phyloP scores from a whole-genome alignment of 2,329 filamentous ascomycete genomes.

The Diaporthe ilicicola region DNA sequence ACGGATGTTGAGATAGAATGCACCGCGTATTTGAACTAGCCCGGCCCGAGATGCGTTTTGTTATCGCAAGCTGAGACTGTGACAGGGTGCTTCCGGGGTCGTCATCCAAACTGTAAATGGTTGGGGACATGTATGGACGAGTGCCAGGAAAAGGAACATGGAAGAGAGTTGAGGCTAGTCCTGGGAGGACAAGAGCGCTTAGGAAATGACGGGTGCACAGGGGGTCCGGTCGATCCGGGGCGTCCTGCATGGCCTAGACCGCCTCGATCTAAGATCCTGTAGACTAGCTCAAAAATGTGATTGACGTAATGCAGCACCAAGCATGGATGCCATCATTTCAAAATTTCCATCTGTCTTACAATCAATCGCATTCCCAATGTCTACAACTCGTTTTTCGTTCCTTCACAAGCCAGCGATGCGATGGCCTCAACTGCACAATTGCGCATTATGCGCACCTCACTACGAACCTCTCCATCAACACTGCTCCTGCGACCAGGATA shows the following conservation, averaged over 20 bases:
- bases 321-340: background rate
- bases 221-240: background rate
- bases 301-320: constrained; percentile 31
- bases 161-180: background rate
- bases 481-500: background rate
- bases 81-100: constrained; percentile 12
- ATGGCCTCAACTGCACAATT: constrained; percentile 35
- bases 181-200: background rate
- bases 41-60: background rate
- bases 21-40: constrained; percentile 55
- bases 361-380: background rate
- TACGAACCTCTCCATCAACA: background rate
- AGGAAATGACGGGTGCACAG: background rate
- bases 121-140: background rate
- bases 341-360: constrained; percentile 20
- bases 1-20: constrained; percentile 81
- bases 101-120: background rate
- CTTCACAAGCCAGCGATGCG: constrained; percentile 27
- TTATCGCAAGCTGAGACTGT: background rate
- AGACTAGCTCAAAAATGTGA: constrained; percentile 18
- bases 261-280: background rate
- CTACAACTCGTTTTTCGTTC: too few species aligned
- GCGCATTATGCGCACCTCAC: constrained; percentile 34
- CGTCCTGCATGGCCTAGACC: constrained; percentile 1
- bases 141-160: too few species aligned